A percentile compares a stretch with the other conserved stretches of the same genome.
phyloP scores from a whole-genome alignment of 2,329 filamentous ascomycete genomes.

The Alternaria incomplexa region DNA sequence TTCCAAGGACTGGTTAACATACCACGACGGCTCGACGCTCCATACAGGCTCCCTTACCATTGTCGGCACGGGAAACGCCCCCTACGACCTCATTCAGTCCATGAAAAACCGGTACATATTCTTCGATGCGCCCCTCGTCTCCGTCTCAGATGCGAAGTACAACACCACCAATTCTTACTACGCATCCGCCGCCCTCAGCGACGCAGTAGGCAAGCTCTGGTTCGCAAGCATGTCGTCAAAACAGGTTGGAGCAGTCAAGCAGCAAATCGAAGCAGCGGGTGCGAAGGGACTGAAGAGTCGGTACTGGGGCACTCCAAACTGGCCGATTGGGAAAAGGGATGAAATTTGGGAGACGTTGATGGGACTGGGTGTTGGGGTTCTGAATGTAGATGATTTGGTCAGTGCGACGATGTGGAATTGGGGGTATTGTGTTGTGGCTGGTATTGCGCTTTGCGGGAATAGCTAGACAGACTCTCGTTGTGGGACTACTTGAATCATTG shows the following conservation, averaged over 20 bases:
- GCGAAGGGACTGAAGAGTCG: slow-evolving; percentile 27
- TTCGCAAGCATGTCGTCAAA: slow-evolving; percentile 11
- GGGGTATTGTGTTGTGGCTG: slow-evolving; percentile 28
- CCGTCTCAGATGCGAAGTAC: slow-evolving; percentile 27
- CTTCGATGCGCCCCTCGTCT: slow-evolving; percentile 68
- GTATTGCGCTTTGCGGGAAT: slow-evolving; percentile 32
- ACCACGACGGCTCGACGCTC: slow-evolving; percentile 58
- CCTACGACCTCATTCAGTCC: slow-evolving; percentile 61
- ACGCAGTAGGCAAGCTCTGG: slow-evolving; percentile 26
- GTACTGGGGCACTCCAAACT: slow-evolving; percentile 32
- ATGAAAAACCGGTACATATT: slow-evolving; percentile 66
- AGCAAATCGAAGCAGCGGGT: slow-evolving; percentile 11
- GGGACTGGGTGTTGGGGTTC: slow-evolving; percentile 18
- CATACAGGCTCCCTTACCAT: slow-evolving; percentile 67
- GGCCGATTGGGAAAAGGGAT: slow-evolving; percentile 28
- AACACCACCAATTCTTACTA: slow-evolving; percentile 36
- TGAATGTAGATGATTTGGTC: slow-evolving; percentile 31
- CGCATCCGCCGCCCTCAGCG: slow-evolving; percentile 27
- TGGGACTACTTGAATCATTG: background rate
- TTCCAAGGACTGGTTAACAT: slow-evolving; percentile 59
- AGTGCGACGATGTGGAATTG: slow-evolving; percentile 24
- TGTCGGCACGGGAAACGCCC: slow-evolving; percentile 70
- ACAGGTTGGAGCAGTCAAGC: slow-evolving; percentile 7
- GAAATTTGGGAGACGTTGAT: slow-evolving; percentile 26
- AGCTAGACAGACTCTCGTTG: slow-evolving; percentile 11